Percentiles rank a stretch among this genome's conserved stretches.
Conservation (phyloP, 108 stramenopile species). For the Phaeodactylum tricornutum region DNA sequence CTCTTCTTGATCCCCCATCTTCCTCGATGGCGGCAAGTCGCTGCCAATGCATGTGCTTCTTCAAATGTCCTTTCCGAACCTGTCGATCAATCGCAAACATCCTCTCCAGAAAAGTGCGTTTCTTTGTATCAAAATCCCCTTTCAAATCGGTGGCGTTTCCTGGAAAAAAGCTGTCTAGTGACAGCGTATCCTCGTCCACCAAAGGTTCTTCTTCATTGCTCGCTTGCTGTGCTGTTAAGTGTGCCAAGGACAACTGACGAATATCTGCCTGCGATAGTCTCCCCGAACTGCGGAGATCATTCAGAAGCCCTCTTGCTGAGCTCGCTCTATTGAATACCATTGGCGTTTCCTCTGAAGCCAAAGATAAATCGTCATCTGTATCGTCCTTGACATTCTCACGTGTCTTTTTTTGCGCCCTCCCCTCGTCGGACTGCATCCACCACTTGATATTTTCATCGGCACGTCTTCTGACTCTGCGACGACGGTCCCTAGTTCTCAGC, state of each 20-base stretch:
- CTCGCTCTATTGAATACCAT: slow-evolving; percentile 57
- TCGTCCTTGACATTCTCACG: slow-evolving; percentile 2
- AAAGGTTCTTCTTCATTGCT: slow-evolving; percentile 17
- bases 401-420: slow-evolving; percentile 1
- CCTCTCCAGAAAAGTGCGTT: slow-evolving; percentile 58
- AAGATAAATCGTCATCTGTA: slow-evolving; percentile 18
- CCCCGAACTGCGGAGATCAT: slow-evolving; percentile 17
- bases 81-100: slow-evolving; percentile 74
- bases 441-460: slow-evolving; percentile 54
- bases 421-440: slow-evolving; percentile 34
- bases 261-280: slow-evolving; percentile 18
- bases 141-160: slow-evolving; percentile 9
- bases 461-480: slow-evolving; percentile 49
- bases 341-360: slow-evolving; percentile 52
- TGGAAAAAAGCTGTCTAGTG: slow-evolving; percentile 59
- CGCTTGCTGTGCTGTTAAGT: slow-evolving; percentile 32
- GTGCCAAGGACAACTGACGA: slow-evolving; percentile 34
- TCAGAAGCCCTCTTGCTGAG: slow-evolving; percentile 40
- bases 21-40: slow-evolving; percentile 18
- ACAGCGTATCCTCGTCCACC: slow-evolving; percentile 70
- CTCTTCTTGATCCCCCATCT: slow-evolving; percentile 22
- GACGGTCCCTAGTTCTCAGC: too few relatives aligned
- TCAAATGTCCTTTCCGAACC: slow-evolving; percentile 58
- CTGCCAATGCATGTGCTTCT: slow-evolving; percentile 59
- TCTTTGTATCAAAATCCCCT: slow-evolving; percentile 55